Base-by-base conservation (phyloP, 192 early-diverging fungal species). In the Backusella macrospora region DNA sequence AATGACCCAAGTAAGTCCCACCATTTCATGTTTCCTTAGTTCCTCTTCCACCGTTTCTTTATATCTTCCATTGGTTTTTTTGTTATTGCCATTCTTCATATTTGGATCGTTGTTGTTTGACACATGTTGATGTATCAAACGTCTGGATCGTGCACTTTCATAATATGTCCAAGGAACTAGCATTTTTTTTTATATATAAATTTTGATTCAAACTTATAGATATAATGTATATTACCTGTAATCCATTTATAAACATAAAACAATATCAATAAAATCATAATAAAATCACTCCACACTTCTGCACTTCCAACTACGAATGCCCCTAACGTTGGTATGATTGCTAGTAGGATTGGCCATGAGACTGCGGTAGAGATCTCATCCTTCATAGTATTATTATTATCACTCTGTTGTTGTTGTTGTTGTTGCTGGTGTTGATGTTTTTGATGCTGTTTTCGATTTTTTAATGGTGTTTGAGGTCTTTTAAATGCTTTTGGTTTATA, bases 131-230 rank as follows among this genome's bases (percentile, higher is more conserved):
- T 72, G 71, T 39, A 64, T 39, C 62, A 72, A 21, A 15, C 88
- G 81, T 74, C 86, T 75, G 42, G 83, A 82, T 40, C 84, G 63
- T 34, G 88, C 88, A 55, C 83, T 77, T 49, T 89, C 81, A 72
- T 89, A 89, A 38, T 86, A 78, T 59, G 85, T 82, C 88, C 88
- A 89, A 18, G 88, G 88, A 5, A 87, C 88, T n/a, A n/a, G n/a
- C n/a, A n/a, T n/a, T n/a, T n/a, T n/a, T n/a, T n/a, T n/a, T n/a
- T n/a, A 43, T 52, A 55, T 18, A 52, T 59, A 47, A 52, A 55
- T 23, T 18, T 52, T 23, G 26, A 40, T 34, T 71, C 26, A 39
- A 47, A 48, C 45, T 29, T 64, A 62, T 13, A 62, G 73, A 66
- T 59, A 34, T 16, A 14, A 10, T 29, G 34, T 67, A 23, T 21